These are phyloP conservation scores for Dillenia turbinata DNA, from an alignment of 164 flowering plant genomes.

Conservation along the genomic window DNA sequence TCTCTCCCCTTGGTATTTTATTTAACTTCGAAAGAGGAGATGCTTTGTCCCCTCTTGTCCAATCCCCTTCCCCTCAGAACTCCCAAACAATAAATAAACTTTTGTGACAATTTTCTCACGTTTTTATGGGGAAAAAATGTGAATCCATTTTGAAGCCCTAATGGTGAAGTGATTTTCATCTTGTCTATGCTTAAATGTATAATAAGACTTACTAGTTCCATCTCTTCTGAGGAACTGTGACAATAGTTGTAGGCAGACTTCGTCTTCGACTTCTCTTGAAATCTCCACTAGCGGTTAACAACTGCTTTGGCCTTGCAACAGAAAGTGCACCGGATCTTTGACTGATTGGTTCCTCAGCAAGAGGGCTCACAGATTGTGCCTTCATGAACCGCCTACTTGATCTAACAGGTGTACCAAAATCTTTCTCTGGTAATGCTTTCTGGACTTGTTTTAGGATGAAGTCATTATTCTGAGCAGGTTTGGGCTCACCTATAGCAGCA, in stretches of 20 bases:
- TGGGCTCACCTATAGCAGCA: constrained; percentile 5
- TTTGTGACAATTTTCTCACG: too few species aligned
- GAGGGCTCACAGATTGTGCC: constrained; percentile 32
- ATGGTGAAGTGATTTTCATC: too few species aligned
- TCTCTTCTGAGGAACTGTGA: constrained; percentile 37
- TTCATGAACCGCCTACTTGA: constrained; percentile 7
- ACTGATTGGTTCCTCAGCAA: constrained; percentile 43
- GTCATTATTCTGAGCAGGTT: constrained; percentile 14
- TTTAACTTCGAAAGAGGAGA: too few species aligned
- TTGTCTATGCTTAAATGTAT: too few species aligned
- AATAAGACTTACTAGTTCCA: constrained; percentile 44
- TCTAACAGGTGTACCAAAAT: constrained; percentile 14
- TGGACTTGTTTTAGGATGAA: constrained; percentile 14
- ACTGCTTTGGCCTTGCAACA: constrained; percentile 28
- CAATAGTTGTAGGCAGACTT: constrained; percentile 27
- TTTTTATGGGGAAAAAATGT: too few species aligned
- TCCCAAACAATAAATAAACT: too few species aligned
- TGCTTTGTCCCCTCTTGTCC: too few species aligned
- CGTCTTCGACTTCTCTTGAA: constrained; percentile 35
- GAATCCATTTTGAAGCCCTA: too few species aligned
- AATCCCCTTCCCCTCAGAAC: too few species aligned
- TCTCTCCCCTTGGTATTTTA: too few species aligned
- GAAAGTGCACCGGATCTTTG: constrained; percentile 21
- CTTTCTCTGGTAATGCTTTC: constrained; percentile 20
- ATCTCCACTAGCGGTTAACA: constrained; percentile 25